Percentiles rank a stretch among this genome's conserved stretches.
These are phyloP conservation scores for Quercus lobata DNA, from an alignment of 331 rosid genomes.

Conservation along the genomic window DNA sequence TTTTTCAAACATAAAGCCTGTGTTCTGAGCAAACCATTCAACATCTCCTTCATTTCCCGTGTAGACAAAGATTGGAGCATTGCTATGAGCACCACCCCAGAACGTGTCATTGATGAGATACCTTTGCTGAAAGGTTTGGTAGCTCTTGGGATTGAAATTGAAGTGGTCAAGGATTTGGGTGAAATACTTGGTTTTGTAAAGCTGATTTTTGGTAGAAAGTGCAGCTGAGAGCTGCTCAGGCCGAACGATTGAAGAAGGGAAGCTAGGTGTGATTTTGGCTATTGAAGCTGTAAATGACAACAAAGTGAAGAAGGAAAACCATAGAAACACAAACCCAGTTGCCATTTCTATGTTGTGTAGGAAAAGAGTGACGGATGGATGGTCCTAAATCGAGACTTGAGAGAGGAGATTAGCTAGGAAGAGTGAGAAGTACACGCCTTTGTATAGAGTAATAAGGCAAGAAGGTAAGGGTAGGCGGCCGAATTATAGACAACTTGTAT, in stretches of 20 bases:
- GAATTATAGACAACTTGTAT: too few species aligned
- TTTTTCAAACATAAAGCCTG: slow-evolving; percentile 62
- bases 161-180: slow-evolving; percentile 89
- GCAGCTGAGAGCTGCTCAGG: slow-evolving; percentile 21
- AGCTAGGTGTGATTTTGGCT: slow-evolving; percentile 24
- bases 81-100: slow-evolving; percentile 77
- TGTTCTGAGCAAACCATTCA: slow-evolving; percentile 83
- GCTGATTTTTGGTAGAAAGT: slow-evolving; percentile 18
- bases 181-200: slow-evolving; percentile 54
- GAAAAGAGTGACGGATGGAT: too few species aligned
- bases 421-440: too few species aligned
- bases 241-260: slow-evolving; percentile 39
- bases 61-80: slow-evolving; percentile 86
- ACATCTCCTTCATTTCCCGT: slow-evolving; percentile 86
- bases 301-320: slow-evolving; percentile 17
- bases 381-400: too few species aligned
- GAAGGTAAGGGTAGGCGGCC: too few species aligned
- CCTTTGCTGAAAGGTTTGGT: slow-evolving; percentile 71
- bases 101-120: slow-evolving; percentile 65
- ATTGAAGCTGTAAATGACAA: neutral
- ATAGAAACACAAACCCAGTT: neutral
- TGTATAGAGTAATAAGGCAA: too few species aligned
- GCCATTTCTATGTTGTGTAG: neutral
- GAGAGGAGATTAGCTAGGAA: neutral
- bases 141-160: slow-evolving; percentile 63